Evolutionary conservation across 805 yeast species (phyloP), one percentile per base, ranked within the genome.

Genomic region (Candida silvicultrix): DNA sequence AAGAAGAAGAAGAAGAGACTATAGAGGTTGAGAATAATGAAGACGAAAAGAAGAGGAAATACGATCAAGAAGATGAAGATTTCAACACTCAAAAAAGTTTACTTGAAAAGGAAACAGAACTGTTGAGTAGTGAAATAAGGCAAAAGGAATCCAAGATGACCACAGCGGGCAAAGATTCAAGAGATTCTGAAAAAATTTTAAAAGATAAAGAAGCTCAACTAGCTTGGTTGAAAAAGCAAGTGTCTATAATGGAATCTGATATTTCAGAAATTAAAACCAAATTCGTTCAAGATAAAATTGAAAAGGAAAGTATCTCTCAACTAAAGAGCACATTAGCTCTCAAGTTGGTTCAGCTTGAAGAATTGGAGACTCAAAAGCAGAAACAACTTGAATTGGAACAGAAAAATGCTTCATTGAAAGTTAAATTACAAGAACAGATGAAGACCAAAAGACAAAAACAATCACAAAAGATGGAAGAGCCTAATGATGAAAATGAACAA

Each of bases 301-400:
- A n/a, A n/a, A n/a, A n/a, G 15, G 10, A 15, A 11, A 5, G 19
- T 10, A 16, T 35, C 6, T 18, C 18, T 19, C 7, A 19, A 35
- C 19, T 22, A 23, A 35, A 35, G 19, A 18, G 14, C 7, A 23
- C 18, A 10, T 16, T 35, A 5, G 38, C 38, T 19, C 5, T 6
- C 3, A 35, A 35, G 6, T 9, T 35, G 6, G 23, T 35, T 5
- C 38, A 35, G 12, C 23, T 35, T 8, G 38, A 35, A 15, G 38
- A 5, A 11, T 12, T 35, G 5, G 48, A 50, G 39, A 45, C 50
- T 40, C 45, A 48, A 31, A 40, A 44, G 28, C 20, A 7, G 41
- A 28, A 16, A n/a, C 38, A 29, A 15, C 5, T 12, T 18, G 31
- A 29, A 16, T 2, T 7, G 16, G 15, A 7, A 6, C 4, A n/a